Percentiles rank a stretch among this genome's conserved stretches.
Conservation (phyloP, 805 yeast genomes). For the Ogataea pini region DNA sequence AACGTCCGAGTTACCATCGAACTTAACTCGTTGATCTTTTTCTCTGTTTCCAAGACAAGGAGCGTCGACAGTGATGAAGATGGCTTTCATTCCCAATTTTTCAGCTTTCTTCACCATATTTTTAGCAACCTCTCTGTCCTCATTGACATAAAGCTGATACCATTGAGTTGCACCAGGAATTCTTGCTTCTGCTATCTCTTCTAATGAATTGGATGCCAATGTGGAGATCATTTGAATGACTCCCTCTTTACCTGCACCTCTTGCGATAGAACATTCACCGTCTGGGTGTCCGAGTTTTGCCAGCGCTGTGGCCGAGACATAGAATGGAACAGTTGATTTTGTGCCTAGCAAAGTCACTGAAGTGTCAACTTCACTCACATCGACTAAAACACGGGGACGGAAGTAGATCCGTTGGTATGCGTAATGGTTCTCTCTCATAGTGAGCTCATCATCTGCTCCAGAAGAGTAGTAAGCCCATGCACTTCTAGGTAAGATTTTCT, state of each 20-base stretch:
- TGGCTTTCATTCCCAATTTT: constrained; percentile 71
- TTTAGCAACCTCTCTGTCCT: constrained; percentile 66
- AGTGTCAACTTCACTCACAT: constrained; percentile 72
- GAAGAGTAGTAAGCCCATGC: constrained; percentile 95
- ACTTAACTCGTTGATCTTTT: constrained; percentile 44
- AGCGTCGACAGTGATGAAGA: constrained; percentile 90
- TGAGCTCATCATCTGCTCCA: constrained; percentile 91
- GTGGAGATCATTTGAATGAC: constrained; percentile 92
- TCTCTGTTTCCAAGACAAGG: constrained; percentile 91
- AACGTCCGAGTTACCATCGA: constrained; percentile 45
- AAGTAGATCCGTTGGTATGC: constrained; percentile 88
- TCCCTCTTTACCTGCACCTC: constrained; percentile 73
- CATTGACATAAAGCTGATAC: constrained; percentile 85
- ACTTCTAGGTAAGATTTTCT: constrained; percentile 68
- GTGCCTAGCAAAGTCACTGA: constrained; percentile 77
- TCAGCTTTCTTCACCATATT: constrained; percentile 71
- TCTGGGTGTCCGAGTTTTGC: constrained; percentile 92
- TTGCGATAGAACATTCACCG: constrained; percentile 84
- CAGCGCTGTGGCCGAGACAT: constrained; percentile 87
- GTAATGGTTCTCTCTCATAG: constrained; percentile 85
- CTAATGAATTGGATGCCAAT: constrained; percentile 82
- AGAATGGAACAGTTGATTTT: constrained; percentile 72
- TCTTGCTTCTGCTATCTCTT: constrained; percentile 77
- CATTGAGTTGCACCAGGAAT: constrained; percentile 73
- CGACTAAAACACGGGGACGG: constrained; percentile 79